These are phyloP conservation scores for Didymella segeticola DNA, from an alignment of 2,329 filamentous ascomycete species.

Conservation along the genomic window DNA sequence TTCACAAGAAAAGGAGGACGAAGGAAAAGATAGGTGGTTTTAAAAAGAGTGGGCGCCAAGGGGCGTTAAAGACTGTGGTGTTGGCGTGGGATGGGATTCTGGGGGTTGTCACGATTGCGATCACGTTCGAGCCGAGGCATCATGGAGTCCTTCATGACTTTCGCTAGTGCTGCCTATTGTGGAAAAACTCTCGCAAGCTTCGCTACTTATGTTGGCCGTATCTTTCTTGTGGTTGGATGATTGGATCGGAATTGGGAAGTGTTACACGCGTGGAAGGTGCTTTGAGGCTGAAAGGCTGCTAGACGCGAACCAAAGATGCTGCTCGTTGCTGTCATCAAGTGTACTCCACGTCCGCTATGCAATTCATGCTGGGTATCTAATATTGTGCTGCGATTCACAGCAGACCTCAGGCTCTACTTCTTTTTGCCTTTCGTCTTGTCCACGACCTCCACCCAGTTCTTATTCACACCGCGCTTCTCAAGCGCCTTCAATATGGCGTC, in stretches of 20 bases:
- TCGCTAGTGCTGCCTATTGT: not conserved
- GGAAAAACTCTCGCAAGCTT: slow-evolving; percentile 8
- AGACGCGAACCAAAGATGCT: not conserved
- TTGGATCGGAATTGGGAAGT: not conserved
- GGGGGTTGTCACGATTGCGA: not conserved
- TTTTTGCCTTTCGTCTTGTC: slow-evolving; percentile 75
- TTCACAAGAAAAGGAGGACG: not conserved
- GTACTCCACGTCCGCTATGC: not conserved
- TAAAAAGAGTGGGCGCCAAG: slow-evolving; percentile 3
- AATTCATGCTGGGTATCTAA: slow-evolving; percentile 7
- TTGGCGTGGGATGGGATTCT: not conserved
- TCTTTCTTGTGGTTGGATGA: not conserved
- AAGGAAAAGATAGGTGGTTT: not conserved
- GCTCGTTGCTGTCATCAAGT: not conserved
- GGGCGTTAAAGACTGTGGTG: not conserved
- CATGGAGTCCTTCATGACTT: slow-evolving; percentile 1
- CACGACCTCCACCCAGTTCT: slow-evolving; percentile 67
- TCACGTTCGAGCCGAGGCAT: slow-evolving; percentile 8
- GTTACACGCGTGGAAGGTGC: not conserved
- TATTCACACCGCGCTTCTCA: slow-evolving; percentile 64
- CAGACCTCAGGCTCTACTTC: slow-evolving; percentile 23
- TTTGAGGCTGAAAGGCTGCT: not conserved
- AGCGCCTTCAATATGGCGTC: slow-evolving; percentile 66
- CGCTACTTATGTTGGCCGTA: not conserved
- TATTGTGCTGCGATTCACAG: not conserved